Evolutionary conservation across 768 basidiomycete genomes (phyloP).

Genomic region (Mycena maculata): DNA sequence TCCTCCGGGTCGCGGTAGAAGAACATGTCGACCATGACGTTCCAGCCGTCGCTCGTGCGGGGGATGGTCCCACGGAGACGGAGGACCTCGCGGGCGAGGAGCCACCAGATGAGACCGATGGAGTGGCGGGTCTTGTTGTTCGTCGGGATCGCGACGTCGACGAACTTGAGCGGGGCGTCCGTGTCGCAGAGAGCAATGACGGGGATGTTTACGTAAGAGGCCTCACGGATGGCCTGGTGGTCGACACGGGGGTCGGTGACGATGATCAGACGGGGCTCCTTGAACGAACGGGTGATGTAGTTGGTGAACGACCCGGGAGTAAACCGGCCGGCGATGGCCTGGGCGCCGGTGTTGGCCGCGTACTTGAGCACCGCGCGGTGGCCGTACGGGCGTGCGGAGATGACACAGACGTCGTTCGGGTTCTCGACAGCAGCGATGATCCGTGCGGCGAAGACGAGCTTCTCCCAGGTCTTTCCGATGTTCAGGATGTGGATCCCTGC

Average conservation of each 20-base stretch:
- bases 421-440: constrained; percentile 98
- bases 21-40: constrained; percentile 99
- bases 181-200: constrained; percentile 99
- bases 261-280: constrained; percentile 98
- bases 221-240: constrained; percentile 99
- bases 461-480: constrained; percentile 99
- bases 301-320: constrained; percentile 99
- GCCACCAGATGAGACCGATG: constrained; percentile 97
- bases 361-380: constrained; percentile 99
- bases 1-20: constrained; percentile 99
- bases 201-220: constrained; percentile 99
- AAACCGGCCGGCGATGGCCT: constrained; percentile 99
- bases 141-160: constrained; percentile 98
- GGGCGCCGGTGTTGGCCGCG: constrained; percentile 97
- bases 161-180: constrained; percentile 96
- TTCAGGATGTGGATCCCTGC: constrained; percentile 96
- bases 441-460: constrained; percentile 97
- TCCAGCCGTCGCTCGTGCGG: constrained; percentile 93
- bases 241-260: constrained; percentile 99
- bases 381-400: constrained; percentile 98
- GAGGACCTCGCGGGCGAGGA: constrained; percentile 97
- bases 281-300: constrained; percentile 99
- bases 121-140: constrained; percentile 99
- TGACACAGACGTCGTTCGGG: constrained; percentile 97
- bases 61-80: constrained; percentile 94